Evolutionary conservation across 164 flowering plant species (phyloP), one percentile per base, ranked within the genome.

Genomic region (Annona squamosa): DNA sequence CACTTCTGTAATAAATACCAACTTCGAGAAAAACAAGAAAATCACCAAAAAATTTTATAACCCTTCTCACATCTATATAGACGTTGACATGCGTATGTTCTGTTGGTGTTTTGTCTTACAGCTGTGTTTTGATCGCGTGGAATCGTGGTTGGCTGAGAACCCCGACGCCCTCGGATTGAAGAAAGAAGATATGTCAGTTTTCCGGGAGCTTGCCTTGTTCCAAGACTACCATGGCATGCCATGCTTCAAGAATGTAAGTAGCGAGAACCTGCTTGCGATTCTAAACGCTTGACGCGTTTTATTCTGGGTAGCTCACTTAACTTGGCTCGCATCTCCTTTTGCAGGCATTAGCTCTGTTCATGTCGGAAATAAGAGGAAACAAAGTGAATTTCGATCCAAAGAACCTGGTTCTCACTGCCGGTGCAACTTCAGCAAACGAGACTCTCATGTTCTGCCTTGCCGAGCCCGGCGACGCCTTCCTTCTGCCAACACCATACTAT

Each of bases 201-300:
- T 86, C 69, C 79, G 83, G 74, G 85, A 85, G 68, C 74, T 86
- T 3, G 89, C 89, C 52, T 86, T 86, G 44, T 85, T 80, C 56
- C 89, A 86, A 65, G 89, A 86, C 71, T 86, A 86, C 74, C 84
- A 81, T 63, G 89, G 89, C 59, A 48, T 86, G 52, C 85, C 85
- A 0, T 84, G 71, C 57, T 85, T 86, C 66, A 86, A 86, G 68
- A 83, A 83, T 13, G 88, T 84, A 78, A 70, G 69, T 48, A 10
- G 7, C 18, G n/a, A 0, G 44, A 42, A 46, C 42, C 47, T 44
- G 44, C 18, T 42, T 41, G 9, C 48, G 4, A 64, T 42, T 67
- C 44, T 18, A 67, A 10, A 44, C 4, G 47, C 10, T 19, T 9
- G 2, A n/a, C 2, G 46, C 2, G n/a, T 43, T 12, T 47, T 9